Conservation (phyloP, 2,329 filamentous ascomycete species). For the Beauveria rudraprayagi region DNA sequence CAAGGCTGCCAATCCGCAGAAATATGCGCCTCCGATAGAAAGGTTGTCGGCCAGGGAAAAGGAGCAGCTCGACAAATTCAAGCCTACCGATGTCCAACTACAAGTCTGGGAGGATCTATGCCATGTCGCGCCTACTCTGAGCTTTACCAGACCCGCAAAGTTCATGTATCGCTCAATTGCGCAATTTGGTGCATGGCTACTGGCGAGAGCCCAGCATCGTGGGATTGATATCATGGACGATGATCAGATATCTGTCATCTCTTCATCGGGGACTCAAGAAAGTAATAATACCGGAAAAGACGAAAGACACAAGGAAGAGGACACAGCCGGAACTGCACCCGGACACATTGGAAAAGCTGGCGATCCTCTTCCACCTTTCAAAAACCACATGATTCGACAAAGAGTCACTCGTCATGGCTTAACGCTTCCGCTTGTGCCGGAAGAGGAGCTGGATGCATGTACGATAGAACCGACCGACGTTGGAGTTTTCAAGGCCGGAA, state of each 20-base stretch:
- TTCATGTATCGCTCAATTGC: slow-evolving; percentile 90
- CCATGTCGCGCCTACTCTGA: slow-evolving; percentile 86
- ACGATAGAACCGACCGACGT: slow-evolving; percentile 55
- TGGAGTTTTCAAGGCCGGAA: slow-evolving; percentile 70
- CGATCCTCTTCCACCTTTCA: slow-evolving; percentile 72
- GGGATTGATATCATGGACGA: slow-evolving; percentile 77
- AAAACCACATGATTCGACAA: slow-evolving; percentile 86
- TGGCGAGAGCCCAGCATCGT: slow-evolving; percentile 72
- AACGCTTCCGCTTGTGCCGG: slow-evolving; percentile 58
- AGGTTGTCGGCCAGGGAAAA: slow-evolving; percentile 56
- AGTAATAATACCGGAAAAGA: slow-evolving; percentile 16
- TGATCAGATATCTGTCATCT: slow-evolving; percentile 67
- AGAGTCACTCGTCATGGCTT: slow-evolving; percentile 70
- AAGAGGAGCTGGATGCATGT: slow-evolving; percentile 57
- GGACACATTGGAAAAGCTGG: slow-evolving; percentile 72
- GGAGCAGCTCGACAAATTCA: slow-evolving; percentile 55
- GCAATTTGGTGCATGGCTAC: slow-evolving; percentile 87
- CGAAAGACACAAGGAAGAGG: slow-evolving; percentile 15
- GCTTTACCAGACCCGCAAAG: slow-evolving; percentile 91
- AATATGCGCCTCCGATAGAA: slow-evolving; percentile 62
- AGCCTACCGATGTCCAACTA: slow-evolving; percentile 83
- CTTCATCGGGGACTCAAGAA: slow-evolving; percentile 38
- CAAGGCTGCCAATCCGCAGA: slow-evolving; percentile 77
- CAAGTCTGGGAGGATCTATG: slow-evolving; percentile 96
- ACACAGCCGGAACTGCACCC: neutral